A percentile compares a stretch with the other conserved stretches of the same genome.
These are phyloP conservation scores for Mrakia blollopis DNA, from an alignment of 768 basidiomycete species.

Conservation along the genomic window DNA sequence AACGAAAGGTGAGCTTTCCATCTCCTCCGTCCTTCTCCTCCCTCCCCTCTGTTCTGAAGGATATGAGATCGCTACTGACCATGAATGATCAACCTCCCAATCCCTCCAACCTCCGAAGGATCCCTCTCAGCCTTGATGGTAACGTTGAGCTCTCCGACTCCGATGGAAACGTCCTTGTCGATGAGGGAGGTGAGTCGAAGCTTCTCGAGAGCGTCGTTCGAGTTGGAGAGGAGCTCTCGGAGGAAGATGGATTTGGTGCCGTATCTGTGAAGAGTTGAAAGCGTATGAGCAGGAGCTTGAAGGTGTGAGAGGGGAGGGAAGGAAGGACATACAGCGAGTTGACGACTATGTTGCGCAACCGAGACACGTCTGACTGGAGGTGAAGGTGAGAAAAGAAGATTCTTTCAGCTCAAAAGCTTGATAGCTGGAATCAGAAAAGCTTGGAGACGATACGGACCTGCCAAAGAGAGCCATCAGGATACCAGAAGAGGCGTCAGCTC, in stretches of 20 bases:
- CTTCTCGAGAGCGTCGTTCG: slow-evolving; percentile 96
- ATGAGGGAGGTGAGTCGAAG: slow-evolving; percentile 77
- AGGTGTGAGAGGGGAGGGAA: too few relatives aligned
- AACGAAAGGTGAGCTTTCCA: neutral
- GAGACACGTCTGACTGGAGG: slow-evolving; percentile 21
- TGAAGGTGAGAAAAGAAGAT: neutral
- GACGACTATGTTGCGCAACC: slow-evolving; percentile 31
- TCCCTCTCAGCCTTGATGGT: slow-evolving; percentile 73
- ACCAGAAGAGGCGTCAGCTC: neutral
- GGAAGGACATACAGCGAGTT: slow-evolving; percentile 14
- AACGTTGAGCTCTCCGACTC: slow-evolving; percentile 63
- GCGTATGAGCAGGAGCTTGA: neutral
- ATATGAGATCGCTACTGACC: slow-evolving; percentile 50
- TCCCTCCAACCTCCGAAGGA: slow-evolving; percentile 55
- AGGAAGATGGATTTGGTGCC: slow-evolving; percentile 15
- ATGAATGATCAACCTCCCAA: slow-evolving; percentile 68
- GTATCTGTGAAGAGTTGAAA: neutral
- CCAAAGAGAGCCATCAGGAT: too few relatives aligned
- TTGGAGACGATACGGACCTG: too few relatives aligned
- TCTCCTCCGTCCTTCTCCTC: neutral
- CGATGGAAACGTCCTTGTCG: slow-evolving; percentile 59
- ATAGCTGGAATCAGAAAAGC: too few relatives aligned
- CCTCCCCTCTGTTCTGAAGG: neutral
- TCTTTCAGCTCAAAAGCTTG: too few relatives aligned
- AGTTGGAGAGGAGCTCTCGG: slow-evolving; percentile 61